Base-by-base conservation (phyloP, 495 filamentous ascomycete species). In the Alectoria sarmentosa region DNA sequence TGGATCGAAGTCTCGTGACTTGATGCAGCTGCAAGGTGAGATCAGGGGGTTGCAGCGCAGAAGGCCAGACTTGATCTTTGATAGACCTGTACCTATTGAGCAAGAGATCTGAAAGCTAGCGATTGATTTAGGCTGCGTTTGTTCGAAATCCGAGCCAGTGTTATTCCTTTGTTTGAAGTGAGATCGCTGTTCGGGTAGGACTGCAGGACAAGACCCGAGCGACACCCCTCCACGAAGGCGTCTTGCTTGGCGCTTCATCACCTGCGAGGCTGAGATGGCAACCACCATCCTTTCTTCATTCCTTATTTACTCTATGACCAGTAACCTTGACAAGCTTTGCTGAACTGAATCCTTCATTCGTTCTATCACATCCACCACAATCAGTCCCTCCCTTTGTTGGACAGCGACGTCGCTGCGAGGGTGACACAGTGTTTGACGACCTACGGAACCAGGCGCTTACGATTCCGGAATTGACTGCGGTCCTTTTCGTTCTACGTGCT, bases 1-100 rank as follows among this genome's bases (percentile, higher is more conserved):
- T 44, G 17, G 69, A 75, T 66, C 32, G 71, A 30, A 66, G 34
- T 37, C 10, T 65, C 19, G 58, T 60, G 1, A 39, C 49, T n/a
- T 67, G 32, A 63, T 28, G 42, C 44, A 41, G 34, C 52, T 55
- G 52, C 30, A 55, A 34, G 52, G 17, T 34, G 30, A 34, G 30
- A 54, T 54, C 49, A 54, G 4, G 30, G 11, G 15, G 8, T 55
- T 21, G 6, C 30, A 30, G 23, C 28, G 30, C 14, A 21, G 30
- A 55, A 52, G 48, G n/a, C 48, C 23, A 28, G 42, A 19, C 44
- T n/a, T 21, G 48, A 54, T 13, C 17, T 13, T 17, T 30, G 49
- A 54, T 15, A 54, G 49, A 54, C 30, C n/a, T 55, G 15, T 55
- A 55, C 30, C 15, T 21, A 28, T 34, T 21, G 15, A 55, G 52